Percentiles rank a stretch among this genome's conserved stretches.
phyloP scores from a whole-genome alignment of 306 rosid genomes.

The Sindora glabra region DNA sequence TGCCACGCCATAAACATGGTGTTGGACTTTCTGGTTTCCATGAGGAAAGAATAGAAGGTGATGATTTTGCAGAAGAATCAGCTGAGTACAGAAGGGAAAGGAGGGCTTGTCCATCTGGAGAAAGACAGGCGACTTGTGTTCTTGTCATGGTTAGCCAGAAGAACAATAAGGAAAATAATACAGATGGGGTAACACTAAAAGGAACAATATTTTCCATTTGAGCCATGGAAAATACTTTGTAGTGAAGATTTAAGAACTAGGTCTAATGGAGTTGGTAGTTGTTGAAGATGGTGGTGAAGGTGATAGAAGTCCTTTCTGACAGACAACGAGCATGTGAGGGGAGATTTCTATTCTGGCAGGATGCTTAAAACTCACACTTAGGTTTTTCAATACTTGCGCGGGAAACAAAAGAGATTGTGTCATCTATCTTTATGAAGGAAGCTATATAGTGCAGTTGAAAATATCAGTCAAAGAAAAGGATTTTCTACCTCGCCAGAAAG shows the following conservation, averaged over 20 bases:
- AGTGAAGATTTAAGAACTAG: conserved; percentile 23
- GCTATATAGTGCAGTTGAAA: neutral
- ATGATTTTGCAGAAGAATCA: conserved; percentile 30
- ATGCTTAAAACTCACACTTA: conserved; percentile 68
- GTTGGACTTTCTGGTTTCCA: conserved; percentile 77
- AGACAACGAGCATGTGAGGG: conserved; percentile 65
- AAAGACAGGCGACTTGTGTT: conserved; percentile 38
- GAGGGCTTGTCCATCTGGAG: conserved; percentile 83
- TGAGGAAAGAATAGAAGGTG: conserved; percentile 63
- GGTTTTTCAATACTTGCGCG: conserved; percentile 54
- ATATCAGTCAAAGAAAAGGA: conserved; percentile 5
- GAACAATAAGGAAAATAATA: conserved; percentile 28
- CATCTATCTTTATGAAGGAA: conserved; percentile 31
- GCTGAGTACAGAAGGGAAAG: conserved; percentile 57
- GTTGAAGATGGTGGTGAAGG: conserved; percentile 26
- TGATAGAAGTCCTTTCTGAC: conserved; percentile 39
- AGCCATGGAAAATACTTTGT: conserved; percentile 15
- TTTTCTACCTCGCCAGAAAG: conserved; percentile 25
- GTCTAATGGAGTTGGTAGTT: neutral
- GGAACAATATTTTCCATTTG: conserved; percentile 32
- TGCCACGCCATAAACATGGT: conserved; percentile 90
- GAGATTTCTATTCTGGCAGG: conserved; percentile 20
- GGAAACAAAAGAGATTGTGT: conserved; percentile 35
- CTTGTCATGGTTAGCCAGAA: conserved; percentile 25
- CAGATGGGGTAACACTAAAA: conserved; percentile 10